Percentiles rank a stretch among this genome's conserved stretches.
Evolutionary conservation across 1,139 yeast species (phyloP).

Genomic region (Pichia sp.): DNA sequence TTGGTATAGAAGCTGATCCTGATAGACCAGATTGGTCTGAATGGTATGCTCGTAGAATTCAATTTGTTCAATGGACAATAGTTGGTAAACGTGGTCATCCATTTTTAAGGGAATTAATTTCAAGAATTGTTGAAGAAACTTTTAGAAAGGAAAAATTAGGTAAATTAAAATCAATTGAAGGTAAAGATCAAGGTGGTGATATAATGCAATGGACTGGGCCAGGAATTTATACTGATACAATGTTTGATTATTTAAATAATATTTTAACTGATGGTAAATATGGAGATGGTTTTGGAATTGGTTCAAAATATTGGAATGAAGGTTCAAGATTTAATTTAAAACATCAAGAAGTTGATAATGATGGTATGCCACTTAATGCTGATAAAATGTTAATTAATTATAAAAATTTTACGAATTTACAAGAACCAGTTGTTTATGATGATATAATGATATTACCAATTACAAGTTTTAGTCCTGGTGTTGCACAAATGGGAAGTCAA

Average conservation of each 20-base stretch:
- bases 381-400: slow-evolving; percentile 32
- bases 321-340: slow-evolving; percentile 20
- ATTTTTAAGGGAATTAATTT: slow-evolving; percentile 59
- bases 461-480: slow-evolving; percentile 77
- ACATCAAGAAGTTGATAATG: slow-evolving; percentile 18
- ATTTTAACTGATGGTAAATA: slow-evolving; percentile 22
- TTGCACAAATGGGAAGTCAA: slow-evolving; percentile 72
- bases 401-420: slow-evolving; percentile 65
- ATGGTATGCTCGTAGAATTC: slow-evolving; percentile 68
- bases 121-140: slow-evolving; percentile 58
- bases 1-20: slow-evolving; percentile 81
- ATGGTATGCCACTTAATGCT: slow-evolving; percentile 21
- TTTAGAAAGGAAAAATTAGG: slow-evolving; percentile 34
- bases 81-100: slow-evolving; percentile 73
- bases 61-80: slow-evolving; percentile 77
- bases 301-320: slow-evolving; percentile 24
- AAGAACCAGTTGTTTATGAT: slow-evolving; percentile 58
- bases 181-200: slow-evolving; percentile 51
- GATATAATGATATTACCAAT: slow-evolving; percentile 83
- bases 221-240: slow-evolving; percentile 68
- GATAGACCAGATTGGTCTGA: slow-evolving; percentile 65
- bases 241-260: slow-evolving; percentile 58
- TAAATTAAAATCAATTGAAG: slow-evolving; percentile 27
- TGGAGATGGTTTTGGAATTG: slow-evolving; percentile 29
- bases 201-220: slow-evolving; percentile 85